A percentile compares a stretch with the other conserved stretches of the same genome.
Conservation (phyloP, 169 alveolate species). For the Sarcocystis neurona region DNA sequence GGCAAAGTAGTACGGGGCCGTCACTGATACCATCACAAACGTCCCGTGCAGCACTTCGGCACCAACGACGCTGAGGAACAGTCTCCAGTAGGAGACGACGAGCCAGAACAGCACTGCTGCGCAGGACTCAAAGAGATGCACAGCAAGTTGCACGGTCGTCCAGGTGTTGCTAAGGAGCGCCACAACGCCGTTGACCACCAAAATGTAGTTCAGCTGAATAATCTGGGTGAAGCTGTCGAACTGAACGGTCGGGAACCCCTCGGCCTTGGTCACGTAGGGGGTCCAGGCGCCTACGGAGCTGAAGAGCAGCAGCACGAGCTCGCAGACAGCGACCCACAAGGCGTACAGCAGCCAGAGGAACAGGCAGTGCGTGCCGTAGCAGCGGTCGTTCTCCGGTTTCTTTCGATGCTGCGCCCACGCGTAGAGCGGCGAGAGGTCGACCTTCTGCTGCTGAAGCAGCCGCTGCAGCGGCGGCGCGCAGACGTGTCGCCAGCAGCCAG, state of each 20-base stretch:
- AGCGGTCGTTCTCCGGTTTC: constrained; percentile 65
- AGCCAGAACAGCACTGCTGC: constrained; percentile 69
- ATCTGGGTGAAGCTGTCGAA: constrained; percentile 73
- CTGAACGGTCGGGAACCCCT: constrained; percentile 64
- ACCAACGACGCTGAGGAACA: constrained; percentile 70
- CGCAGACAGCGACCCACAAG: constrained; percentile 75
- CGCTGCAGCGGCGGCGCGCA: constrained; percentile 43
- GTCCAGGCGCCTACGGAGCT: constrained; percentile 67
- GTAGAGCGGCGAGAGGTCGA: constrained; percentile 65
- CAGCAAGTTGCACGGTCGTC: constrained; percentile 67
- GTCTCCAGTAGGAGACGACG: constrained; percentile 66
- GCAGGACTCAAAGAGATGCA: constrained; percentile 67
- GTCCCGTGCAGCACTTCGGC: constrained; percentile 77
- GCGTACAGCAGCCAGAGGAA: constrained; percentile 72
- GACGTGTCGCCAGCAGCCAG: constrained; percentile 42
- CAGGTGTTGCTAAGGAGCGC: constrained; percentile 73
- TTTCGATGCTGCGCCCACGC: constrained; percentile 62
- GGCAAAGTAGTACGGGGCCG: constrained; percentile 67
- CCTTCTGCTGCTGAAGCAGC: constrained; percentile 38
- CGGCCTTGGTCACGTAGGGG: constrained; percentile 42
- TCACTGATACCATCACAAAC: constrained; percentile 67
- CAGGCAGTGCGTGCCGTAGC: constrained; percentile 73
- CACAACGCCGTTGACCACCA: constrained; percentile 73
- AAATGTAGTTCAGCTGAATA: constrained; percentile 72
- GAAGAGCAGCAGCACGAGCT: constrained; percentile 67